A percentile compares a stretch with the other conserved stretches of the same genome.
phyloP scores from a whole-genome alignment of 352 stramenopile genomes.

The Globisporangium viniferum region DNA sequence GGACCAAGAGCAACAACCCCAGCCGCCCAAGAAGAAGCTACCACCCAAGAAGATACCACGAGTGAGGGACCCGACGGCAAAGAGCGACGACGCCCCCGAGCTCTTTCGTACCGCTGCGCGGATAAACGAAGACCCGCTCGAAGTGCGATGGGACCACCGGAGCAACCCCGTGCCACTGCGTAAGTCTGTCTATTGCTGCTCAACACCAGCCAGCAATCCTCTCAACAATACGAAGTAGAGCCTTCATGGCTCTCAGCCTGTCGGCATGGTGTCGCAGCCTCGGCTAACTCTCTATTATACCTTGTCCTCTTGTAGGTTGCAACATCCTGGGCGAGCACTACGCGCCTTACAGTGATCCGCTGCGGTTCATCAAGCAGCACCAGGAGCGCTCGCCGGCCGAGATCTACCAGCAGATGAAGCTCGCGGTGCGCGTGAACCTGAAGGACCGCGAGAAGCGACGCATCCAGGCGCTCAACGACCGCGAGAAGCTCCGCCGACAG shows the following conservation, averaged over 20 bases:
- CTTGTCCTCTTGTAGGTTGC: conserved; percentile 8
- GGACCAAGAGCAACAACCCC: not conserved
- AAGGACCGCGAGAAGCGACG: conserved; percentile 18
- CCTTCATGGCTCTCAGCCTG: not conserved
- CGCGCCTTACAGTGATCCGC: conserved; percentile 10
- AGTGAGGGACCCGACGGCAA: not conserved
- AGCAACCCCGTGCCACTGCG: conserved; percentile 22
- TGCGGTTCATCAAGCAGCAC: conserved; percentile 13
- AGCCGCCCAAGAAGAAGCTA: not conserved
- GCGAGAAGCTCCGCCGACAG: conserved; percentile 9
- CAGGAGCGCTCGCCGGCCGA: not conserved
- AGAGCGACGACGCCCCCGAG: not conserved
- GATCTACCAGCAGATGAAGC: conserved; percentile 24
- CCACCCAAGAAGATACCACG: not conserved
- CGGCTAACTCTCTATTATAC: not conserved
- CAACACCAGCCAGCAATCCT: too few species aligned
- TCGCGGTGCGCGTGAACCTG: conserved; percentile 18
- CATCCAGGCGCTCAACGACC: conserved; percentile 24
- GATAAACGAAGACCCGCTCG: conserved; percentile 19
- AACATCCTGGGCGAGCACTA: conserved; percentile 30
- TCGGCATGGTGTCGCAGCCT: not conserved
- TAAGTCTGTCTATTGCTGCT: conserved; percentile 7
- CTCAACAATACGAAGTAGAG: too few species aligned
- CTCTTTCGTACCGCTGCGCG: conserved; percentile 1
- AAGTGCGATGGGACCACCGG: conserved; percentile 19